Base-by-base conservation (phyloP, 2,329 filamentous ascomycete species). In the Diaporthe citriasiana region DNA sequence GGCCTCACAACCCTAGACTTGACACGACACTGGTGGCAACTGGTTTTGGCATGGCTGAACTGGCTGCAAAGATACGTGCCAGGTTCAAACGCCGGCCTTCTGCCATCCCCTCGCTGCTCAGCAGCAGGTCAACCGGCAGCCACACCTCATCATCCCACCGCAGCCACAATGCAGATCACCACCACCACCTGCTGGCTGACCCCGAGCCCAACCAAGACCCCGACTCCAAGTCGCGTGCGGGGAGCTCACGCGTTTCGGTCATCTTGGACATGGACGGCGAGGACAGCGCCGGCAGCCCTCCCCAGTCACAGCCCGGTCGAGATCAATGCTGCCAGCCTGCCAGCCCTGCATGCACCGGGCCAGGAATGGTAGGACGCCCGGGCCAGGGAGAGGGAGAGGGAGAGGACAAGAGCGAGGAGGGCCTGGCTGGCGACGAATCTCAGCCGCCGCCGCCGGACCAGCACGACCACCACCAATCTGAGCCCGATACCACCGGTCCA, bases 1-100 rank as follows among this genome's bases (percentile, higher is more conserved):
- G 63, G 63, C 63, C 47, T 68, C 63, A 38, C 19, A 8, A 53
- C 47, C 45, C 10, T 33, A n/a, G n/a, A 33, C 60, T 51, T 30
- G 22, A 40, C 30, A 22, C 45, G 22, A 40, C 30, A 22, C 47
- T n/a, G 47, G 45, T 68, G 45, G 40, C 63, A 40, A 40, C 27
- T 68, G 47, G 42, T 69, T 69, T 50, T 57, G 72, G 68, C 33
- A 87, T 87, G 86, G 85, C 84, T 74, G 85, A 87, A 76, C 79
- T 88, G 73, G 84, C 82, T 78, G 83, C 86, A 76, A 86, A 85
- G 76, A 82, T 88, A 78, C 84, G 84, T 79, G 85, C 85, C 78
- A 86, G 83, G 76, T 84, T 88, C 75, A 81, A 84, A 71, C 81
- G 85, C 74, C 82, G 85, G 76, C 82, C 85, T 73, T 87, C 86